Conservation (phyloP, 2,329 filamentous ascomycete genomes). For the Eutypa lata region DNA sequence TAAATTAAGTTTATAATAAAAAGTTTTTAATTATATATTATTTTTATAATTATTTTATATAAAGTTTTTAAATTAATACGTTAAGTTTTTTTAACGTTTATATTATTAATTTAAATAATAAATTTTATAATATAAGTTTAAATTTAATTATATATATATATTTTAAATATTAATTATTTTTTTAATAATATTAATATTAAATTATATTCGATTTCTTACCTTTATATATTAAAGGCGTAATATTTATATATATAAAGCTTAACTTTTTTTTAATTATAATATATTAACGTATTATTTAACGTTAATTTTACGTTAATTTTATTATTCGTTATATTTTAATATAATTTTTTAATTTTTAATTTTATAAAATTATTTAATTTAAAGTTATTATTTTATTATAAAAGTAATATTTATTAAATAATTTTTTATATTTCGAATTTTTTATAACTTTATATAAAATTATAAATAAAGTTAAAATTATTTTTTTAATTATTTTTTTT, state of each 20-base stretch:
- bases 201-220: neutral
- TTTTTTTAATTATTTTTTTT: no score
- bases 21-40: neutral
- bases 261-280: neutral
- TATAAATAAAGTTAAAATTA: no score
- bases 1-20: neutral
- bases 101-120: neutral
- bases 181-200: neutral
- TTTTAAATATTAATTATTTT: neutral
- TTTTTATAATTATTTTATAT: neutral
- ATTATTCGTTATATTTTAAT: neutral
- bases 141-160: neutral
- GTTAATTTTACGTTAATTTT: no score
- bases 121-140: neutral
- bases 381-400: no score
- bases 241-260: neutral
- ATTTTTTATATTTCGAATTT: no score
- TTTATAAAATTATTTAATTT: no score
- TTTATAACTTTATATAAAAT: no score
- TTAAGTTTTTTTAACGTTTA: neutral
- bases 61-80: neutral
- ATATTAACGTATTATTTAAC: neutral
- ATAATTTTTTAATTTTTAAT: neutral
- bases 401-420: no score
- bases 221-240: neutral